Percentiles rank a stretch among this genome's conserved stretches.
These are phyloP conservation scores for Aspergillus tanneri DNA, from an alignment of 2,329 filamentous ascomycete genomes.

Conservation along the genomic window DNA sequence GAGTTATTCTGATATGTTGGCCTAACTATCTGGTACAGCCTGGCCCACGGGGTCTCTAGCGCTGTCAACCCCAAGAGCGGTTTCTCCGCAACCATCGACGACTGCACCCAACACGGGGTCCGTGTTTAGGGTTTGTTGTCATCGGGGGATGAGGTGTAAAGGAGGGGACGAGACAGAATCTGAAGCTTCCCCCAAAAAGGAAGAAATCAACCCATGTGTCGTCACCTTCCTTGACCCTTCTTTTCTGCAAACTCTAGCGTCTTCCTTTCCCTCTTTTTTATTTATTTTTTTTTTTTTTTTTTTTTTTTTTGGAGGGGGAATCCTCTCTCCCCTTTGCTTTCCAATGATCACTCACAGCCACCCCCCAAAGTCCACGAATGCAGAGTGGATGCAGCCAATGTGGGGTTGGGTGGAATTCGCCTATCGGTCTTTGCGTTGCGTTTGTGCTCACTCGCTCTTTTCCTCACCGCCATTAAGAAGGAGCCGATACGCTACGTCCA, in stretches of 20 bases:
- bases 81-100: conserved; percentile 4
- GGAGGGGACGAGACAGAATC: not conserved
- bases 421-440: conserved; percentile 20
- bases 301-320: not conserved
- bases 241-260: not conserved
- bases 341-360: conserved; percentile 9
- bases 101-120: conserved; percentile 14
- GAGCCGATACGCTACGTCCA: not conserved
- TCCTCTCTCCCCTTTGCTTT: conserved; percentile 1
- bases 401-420: conserved; percentile 26
- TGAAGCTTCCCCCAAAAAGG: too few species aligned
- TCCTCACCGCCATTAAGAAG: conserved; percentile 26
- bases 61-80: not conserved
- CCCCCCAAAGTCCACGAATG: conserved; percentile 12
- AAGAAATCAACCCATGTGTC: not conserved
- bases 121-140: conserved; percentile 8
- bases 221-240: not conserved
- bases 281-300: not conserved
- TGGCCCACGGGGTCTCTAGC: conserved; percentile 5
- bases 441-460: conserved; percentile 10
- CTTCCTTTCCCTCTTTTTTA: not conserved
- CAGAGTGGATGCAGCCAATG: conserved; percentile 19
- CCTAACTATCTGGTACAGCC: conserved; percentile 8
- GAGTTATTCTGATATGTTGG: conserved; percentile 1
- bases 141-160: not conserved